phyloP scores from a whole-genome alignment of 2,329 filamentous ascomycete species.

The Triangularia verruculosa region DNA sequence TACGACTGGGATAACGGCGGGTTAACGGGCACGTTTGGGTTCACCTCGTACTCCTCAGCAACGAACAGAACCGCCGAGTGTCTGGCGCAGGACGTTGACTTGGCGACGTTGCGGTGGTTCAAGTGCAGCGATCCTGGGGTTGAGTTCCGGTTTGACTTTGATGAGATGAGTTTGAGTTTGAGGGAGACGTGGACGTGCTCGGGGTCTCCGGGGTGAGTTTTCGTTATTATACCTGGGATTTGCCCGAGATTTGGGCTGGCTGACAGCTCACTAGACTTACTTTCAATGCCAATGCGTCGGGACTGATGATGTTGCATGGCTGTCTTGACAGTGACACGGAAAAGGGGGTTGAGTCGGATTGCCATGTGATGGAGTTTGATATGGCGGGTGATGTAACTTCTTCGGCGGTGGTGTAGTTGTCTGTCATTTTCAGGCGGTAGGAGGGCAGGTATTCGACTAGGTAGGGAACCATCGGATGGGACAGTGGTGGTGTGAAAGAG shows the following conservation, averaged over 20 bases:
- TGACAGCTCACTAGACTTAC: slow-evolving; percentile 12
- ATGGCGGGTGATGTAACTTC: slow-evolving; percentile 19
- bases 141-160: slow-evolving; percentile 22
- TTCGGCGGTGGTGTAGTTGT: neutral
- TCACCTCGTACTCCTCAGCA: slow-evolving; percentile 21
- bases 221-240: neutral
- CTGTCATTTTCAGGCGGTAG: neutral
- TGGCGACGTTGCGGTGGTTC: slow-evolving; percentile 19
- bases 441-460: no score
- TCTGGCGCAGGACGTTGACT: slow-evolving; percentile 19
- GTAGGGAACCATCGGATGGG: no score
- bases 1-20: slow-evolving; percentile 23
- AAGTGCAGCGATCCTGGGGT: slow-evolving; percentile 19
- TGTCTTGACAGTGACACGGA: slow-evolving; percentile 19
- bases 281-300: slow-evolving; percentile 21
- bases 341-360: slow-evolving; percentile 22
- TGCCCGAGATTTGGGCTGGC: slow-evolving; percentile 4
- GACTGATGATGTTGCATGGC: slow-evolving; percentile 21
- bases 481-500: no score
- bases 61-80: slow-evolving; percentile 23
- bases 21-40: slow-evolving; percentile 21
- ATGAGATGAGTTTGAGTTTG: slow-evolving; percentile 18
- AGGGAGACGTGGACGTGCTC: slow-evolving; percentile 24
- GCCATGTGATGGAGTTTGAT: slow-evolving; percentile 23
- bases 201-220: slow-evolving; percentile 19